Conservation (phyloP, 768 basidiomycete species). For the Suillus bovinus region DNA sequence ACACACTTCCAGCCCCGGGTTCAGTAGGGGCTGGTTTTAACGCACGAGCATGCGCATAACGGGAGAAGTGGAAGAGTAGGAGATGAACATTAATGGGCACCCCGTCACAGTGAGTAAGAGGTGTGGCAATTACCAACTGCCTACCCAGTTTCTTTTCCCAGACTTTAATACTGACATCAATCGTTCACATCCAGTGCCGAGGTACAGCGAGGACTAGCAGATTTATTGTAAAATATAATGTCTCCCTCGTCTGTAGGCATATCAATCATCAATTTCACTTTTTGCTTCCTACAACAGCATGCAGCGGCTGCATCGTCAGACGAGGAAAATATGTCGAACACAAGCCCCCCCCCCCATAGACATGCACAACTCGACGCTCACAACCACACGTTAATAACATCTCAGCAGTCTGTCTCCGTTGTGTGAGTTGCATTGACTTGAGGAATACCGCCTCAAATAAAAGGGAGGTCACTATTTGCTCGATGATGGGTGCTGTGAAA, state of each 20-base stretch:
- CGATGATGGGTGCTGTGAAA: not conserved
- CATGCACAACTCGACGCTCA: slow-evolving; percentile 83
- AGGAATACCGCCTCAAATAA: not conserved
- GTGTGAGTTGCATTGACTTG: slow-evolving; percentile 41
- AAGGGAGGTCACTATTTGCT: not conserved
- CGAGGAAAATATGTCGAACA: slow-evolving; percentile 84
- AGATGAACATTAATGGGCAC: slow-evolving; percentile 60
- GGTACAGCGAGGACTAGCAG: slow-evolving; percentile 74
- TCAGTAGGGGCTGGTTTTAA: slow-evolving; percentile 92
- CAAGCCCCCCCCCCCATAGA: slow-evolving; percentile 70
- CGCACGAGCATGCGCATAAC: slow-evolving; percentile 78
- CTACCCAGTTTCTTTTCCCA: not conserved
- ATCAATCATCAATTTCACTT: slow-evolving; percentile 6
- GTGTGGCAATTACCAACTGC: slow-evolving; percentile 39
- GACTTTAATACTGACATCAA: slow-evolving; percentile 21
- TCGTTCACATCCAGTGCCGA: slow-evolving; percentile 93
- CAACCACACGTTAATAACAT: slow-evolving; percentile 75
- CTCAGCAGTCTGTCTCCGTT: slow-evolving; percentile 82
- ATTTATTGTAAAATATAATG: slow-evolving; percentile 95
- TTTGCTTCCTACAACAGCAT: slow-evolving; percentile 46
- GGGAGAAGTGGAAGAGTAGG: slow-evolving; percentile 63
- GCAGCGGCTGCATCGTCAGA: slow-evolving; percentile 71
- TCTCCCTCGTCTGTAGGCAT: not conserved
- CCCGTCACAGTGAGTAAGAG: too few species aligned
- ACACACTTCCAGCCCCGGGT: slow-evolving; percentile 61